Percentiles rank a stretch among this genome's conserved stretches.
These are phyloP conservation scores for Hortaea werneckii DNA, from an alignment of 2,329 filamentous ascomycete species.

Conservation along the genomic window DNA sequence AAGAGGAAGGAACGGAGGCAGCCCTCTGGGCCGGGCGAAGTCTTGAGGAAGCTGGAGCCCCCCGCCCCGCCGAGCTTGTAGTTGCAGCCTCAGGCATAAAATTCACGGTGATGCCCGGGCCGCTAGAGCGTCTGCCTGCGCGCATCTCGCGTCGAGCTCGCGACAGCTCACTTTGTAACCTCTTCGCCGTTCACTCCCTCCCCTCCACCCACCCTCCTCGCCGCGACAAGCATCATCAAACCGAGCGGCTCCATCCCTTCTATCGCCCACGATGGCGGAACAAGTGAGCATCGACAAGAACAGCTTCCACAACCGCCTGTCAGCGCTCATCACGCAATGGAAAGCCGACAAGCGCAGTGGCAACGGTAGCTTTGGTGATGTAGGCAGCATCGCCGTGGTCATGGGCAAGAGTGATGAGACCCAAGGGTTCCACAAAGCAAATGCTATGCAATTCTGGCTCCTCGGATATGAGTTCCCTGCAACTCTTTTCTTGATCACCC, in stretches of 20 bases:
- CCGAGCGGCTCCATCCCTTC: conserved; percentile 2
- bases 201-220: neutral
- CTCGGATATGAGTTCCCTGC: conserved; percentile 97
- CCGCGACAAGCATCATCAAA: neutral
- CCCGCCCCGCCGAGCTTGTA: too few relatives aligned
- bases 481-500: conserved; percentile 84
- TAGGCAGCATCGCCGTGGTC: conserved; percentile 73
- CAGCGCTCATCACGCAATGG: conserved; percentile 81
- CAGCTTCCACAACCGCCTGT: conserved; percentile 86
- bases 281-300: conserved; percentile 94
- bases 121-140: too few relatives aligned
- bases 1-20: too few relatives aligned
- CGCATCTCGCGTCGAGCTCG: neutral
- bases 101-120: too few relatives aligned
- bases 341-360: conserved; percentile 88
- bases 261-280: conserved; percentile 46
- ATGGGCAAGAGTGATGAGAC: conserved; percentile 93
- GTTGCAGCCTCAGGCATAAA: too few relatives aligned
- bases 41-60: too few relatives aligned
- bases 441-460: conserved; percentile 96
- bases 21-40: too few relatives aligned
- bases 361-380: conserved; percentile 76
- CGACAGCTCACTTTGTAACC: neutral
- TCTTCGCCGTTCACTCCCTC: neutral
- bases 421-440: conserved; percentile 85